Evolutionary conservation across 2,329 filamentous ascomycete genomes (phyloP).

Genomic region (Botrytis aclada): DNA sequence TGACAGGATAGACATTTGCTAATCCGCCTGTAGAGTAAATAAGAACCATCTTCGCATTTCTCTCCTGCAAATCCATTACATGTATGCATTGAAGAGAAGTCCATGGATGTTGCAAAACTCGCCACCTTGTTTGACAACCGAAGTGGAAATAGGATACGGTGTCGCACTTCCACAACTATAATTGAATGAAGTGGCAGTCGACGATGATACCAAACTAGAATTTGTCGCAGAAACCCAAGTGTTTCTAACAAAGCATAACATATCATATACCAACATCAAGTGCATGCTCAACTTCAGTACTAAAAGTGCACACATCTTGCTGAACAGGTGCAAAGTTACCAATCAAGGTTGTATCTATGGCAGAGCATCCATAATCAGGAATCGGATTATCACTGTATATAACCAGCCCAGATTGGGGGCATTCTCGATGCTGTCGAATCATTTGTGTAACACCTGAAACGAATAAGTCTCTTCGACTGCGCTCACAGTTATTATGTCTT

Average conservation of each 20-base stretch:
- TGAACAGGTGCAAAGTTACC: constrained; percentile 19
- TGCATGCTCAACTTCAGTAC: constrained; percentile 4
- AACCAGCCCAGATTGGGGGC: neutral
- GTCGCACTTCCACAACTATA: constrained; percentile 2
- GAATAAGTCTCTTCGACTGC: neutral
- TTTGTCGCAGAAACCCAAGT: neutral
- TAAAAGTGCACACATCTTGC: constrained; percentile 20
- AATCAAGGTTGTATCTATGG: neutral
- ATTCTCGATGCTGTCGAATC: neutral
- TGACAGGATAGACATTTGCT: neutral
- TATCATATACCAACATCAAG: neutral
- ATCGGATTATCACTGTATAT: neutral
- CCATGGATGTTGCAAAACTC: neutral
- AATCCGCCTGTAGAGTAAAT: neutral
- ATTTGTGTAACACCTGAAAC: no score
- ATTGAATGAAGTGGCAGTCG: neutral
- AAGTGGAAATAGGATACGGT: constrained; percentile 2
- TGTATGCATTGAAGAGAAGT: neutral
- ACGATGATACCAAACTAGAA: neutral
- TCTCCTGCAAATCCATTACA: neutral
- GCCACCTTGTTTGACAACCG: neutral
- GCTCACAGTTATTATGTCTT: neutral
- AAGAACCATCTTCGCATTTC: neutral
- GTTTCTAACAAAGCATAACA: neutral
- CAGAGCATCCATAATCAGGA: constrained; percentile 13